A percentile compares a stretch with the other conserved stretches of the same genome.
phyloP scores from a whole-genome alignment of 2,329 filamentous ascomycete species.

The Pseudomassariella vexata region DNA sequence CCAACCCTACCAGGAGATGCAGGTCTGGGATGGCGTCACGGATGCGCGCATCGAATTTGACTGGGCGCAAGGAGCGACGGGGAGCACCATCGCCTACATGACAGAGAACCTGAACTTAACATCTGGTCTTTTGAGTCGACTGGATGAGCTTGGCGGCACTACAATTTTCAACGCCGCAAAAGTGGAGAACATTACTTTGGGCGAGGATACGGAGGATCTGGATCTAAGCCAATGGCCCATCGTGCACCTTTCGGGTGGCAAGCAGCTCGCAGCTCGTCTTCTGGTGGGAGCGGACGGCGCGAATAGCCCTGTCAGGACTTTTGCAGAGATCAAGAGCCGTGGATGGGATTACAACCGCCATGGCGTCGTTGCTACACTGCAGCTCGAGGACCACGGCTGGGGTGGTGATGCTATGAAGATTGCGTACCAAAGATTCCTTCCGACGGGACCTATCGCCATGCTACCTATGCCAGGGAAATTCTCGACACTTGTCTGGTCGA shows the following conservation, averaged over 20 bases:
- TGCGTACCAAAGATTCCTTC: slow-evolving; percentile 93
- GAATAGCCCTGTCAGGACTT: slow-evolving; percentile 86
- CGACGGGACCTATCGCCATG: slow-evolving; percentile 85
- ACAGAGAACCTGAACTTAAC: slow-evolving; percentile 90
- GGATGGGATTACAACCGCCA: slow-evolving; percentile 94
- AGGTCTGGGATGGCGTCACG: slow-evolving; percentile 94
- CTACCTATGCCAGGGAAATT: slow-evolving; percentile 79
- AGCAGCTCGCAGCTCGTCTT: slow-evolving; percentile 69
- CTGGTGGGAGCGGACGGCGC: slow-evolving; percentile 91
- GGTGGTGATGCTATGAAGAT: slow-evolving; percentile 55
- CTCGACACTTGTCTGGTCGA: slow-evolving; percentile 92
- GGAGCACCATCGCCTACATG: slow-evolving; percentile 84
- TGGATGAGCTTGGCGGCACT: slow-evolving; percentile 64
- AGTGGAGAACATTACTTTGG: slow-evolving; percentile 75
- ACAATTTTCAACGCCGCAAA: slow-evolving; percentile 70
- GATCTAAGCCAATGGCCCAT: slow-evolving; percentile 87
- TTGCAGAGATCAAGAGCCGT: slow-evolving; percentile 76
- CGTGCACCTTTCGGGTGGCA: slow-evolving; percentile 64
- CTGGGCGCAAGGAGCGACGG: slow-evolving; percentile 44
- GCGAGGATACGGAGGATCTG: slow-evolving; percentile 59
- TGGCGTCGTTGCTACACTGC: slow-evolving; percentile 84
- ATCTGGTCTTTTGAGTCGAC: slow-evolving; percentile 65
- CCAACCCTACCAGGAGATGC: slow-evolving; percentile 91
- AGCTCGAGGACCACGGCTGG: slow-evolving; percentile 58
- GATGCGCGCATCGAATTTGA: slow-evolving; percentile 87